A percentile compares a stretch with the other conserved stretches of the same genome.
These are phyloP conservation scores for Alternaria atra DNA, from an alignment of 2,329 filamentous ascomycete species.

Conservation along the genomic window DNA sequence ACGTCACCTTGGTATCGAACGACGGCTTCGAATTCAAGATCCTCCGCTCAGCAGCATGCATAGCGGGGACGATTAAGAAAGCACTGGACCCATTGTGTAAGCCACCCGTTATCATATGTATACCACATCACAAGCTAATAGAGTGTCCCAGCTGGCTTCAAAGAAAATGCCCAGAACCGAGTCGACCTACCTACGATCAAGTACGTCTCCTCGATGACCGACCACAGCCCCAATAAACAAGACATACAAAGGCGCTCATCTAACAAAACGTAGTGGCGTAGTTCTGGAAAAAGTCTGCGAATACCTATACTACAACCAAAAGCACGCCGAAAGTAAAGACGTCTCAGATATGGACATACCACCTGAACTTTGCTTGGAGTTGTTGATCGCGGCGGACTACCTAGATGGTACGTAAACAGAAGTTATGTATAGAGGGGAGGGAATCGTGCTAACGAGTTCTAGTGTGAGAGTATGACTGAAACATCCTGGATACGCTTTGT, in stretches of 20 bases:
- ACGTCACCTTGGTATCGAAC: slow-evolving; percentile 78
- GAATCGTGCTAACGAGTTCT: neutral
- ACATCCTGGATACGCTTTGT: neutral
- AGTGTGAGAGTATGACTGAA: neutral
- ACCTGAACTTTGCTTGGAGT: slow-evolving; percentile 78
- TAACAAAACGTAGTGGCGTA: slow-evolving; percentile 63
- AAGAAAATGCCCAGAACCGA: slow-evolving; percentile 70
- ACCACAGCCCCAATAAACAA: neutral
- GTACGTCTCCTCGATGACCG: slow-evolving; percentile 56
- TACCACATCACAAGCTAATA: neutral
- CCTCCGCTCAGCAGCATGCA: slow-evolving; percentile 72
- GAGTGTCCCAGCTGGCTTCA: slow-evolving; percentile 64
- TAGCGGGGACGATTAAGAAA: slow-evolving; percentile 76
- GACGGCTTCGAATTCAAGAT: slow-evolving; percentile 82
- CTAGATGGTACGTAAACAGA: slow-evolving; percentile 57
- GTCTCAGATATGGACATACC: slow-evolving; percentile 84
- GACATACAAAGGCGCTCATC: neutral
- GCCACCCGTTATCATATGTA: slow-evolving; percentile 22
- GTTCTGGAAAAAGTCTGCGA: slow-evolving; percentile 83
- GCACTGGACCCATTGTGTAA: slow-evolving; percentile 76
- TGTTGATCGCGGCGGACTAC: slow-evolving; percentile 80
- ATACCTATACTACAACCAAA: slow-evolving; percentile 85
- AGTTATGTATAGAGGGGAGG: too few relatives aligned
- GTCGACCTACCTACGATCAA: slow-evolving; percentile 77
- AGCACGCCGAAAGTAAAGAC: slow-evolving; percentile 73